These are phyloP conservation scores for Tolypocladium endophyticum DNA, from an alignment of 2,329 filamentous ascomycete genomes.

Conservation along the genomic window DNA sequence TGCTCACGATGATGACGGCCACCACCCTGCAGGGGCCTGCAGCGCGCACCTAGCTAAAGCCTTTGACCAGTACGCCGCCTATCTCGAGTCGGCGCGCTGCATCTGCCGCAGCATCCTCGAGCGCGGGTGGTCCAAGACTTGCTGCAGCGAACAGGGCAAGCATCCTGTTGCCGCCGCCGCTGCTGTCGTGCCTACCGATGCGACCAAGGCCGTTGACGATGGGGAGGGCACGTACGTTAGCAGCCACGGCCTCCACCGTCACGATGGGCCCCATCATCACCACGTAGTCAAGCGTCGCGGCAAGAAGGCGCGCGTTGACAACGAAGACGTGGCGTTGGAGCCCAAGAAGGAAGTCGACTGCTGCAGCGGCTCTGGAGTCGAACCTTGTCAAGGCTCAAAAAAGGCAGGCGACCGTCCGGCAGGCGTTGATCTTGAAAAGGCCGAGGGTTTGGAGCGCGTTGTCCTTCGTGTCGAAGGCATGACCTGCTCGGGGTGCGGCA, in stretches of 20 bases:
- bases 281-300: constrained; percentile 10
- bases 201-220: neutral
- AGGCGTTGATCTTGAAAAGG: constrained; percentile 15
- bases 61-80: constrained; percentile 22
- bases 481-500: constrained; percentile 25
- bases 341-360: constrained; percentile 3
- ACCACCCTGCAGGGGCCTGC: constrained; percentile 16
- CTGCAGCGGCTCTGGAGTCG: constrained; percentile 3
- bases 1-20: constrained; percentile 15
- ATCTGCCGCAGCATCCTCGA: constrained; percentile 24
- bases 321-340: constrained; percentile 2
- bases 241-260: constrained; percentile 3
- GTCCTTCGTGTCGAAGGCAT: constrained; percentile 21
- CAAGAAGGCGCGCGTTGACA: constrained; percentile 6
- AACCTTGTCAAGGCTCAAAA: constrained; percentile 3
- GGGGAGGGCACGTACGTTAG: neutral
- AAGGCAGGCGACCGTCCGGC: neutral
- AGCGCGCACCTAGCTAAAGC: constrained; percentile 19
- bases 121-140: constrained; percentile 12
- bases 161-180: neutral
- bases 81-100: constrained; percentile 25
- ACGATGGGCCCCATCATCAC: constrained; percentile 8
- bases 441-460: constrained; percentile 13
- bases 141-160: constrained; percentile 12
- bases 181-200: neutral